Conservation (phyloP, 1,139 yeast genomes). For the Sporopachydermia cereana region DNA sequence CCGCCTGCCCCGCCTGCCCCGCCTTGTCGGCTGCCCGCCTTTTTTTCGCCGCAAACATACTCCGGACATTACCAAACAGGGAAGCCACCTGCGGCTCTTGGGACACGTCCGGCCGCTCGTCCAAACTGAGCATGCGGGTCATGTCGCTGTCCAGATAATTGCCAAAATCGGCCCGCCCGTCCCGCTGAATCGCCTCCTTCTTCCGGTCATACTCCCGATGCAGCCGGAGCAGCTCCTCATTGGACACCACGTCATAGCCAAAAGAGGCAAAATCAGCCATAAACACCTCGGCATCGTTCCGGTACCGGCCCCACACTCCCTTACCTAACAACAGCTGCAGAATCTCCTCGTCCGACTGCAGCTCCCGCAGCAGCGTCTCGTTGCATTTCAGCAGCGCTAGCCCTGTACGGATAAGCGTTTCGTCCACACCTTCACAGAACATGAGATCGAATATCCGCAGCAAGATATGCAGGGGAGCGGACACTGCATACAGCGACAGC, state of each 20-base stretch:
- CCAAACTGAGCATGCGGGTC: constrained; percentile 3
- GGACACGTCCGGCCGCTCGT: background rate
- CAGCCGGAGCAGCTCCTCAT: background rate
- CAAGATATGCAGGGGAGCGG: constrained; percentile 42
- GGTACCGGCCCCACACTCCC: constrained; percentile 36
- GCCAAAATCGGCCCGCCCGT: background rate
- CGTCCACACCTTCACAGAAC: constrained; percentile 54
- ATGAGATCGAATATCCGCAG: constrained; percentile 43
- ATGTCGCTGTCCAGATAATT: constrained; percentile 2
- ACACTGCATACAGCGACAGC: constrained; percentile 50
- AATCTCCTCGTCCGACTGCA: constrained; percentile 48
- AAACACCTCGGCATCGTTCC: constrained; percentile 33
- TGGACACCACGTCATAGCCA: constrained; percentile 15
- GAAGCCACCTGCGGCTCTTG: background rate
- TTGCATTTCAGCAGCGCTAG: constrained; percentile 44
- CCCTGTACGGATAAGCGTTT: constrained; percentile 49
- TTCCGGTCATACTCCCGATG: background rate
- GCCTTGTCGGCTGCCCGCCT: background rate
- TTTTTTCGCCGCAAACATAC: background rate
- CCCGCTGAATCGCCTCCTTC: background rate
- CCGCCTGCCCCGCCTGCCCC: background rate
- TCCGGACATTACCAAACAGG: constrained; percentile 4
- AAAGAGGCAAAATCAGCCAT: constrained; percentile 33
- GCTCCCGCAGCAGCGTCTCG: constrained; percentile 37
- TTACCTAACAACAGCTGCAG: constrained; percentile 52